Conservation (phyloP, 441 rosid genomes). For the Eugenia klotzschiana region DNA sequence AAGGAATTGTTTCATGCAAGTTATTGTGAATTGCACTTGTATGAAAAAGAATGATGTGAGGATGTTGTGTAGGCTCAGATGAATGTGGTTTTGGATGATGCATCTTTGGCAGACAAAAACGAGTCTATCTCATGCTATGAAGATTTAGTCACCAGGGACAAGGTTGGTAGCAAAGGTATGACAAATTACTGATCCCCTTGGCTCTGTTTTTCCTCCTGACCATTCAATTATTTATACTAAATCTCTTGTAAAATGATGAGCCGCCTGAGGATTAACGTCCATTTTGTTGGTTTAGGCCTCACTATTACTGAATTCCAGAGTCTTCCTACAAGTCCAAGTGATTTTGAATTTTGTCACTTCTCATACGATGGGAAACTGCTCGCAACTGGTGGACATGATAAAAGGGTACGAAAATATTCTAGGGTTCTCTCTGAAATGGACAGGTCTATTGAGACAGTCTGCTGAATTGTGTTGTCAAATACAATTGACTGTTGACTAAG, state of each 20-base stretch:
- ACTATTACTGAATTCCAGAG: slow-evolving; percentile 52
- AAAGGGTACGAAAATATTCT: slow-evolving; percentile 37
- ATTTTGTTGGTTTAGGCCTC: slow-evolving; percentile 37
- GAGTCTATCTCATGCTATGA: slow-evolving; percentile 73
- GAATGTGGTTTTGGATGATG: slow-evolving; percentile 76
- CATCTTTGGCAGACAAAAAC: slow-evolving; percentile 65
- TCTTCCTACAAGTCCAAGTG: slow-evolving; percentile 44
- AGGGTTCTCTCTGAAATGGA: neutral
- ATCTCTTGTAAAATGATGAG: neutral
- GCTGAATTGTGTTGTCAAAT: neutral
- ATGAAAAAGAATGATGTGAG: slow-evolving; percentile 6
- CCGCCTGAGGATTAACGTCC: neutral
- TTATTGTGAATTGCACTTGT: neutral
- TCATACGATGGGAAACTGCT: slow-evolving; percentile 86
- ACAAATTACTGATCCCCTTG: neutral
- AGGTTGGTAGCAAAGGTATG: slow-evolving; percentile 50
- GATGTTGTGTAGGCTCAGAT: slow-evolving; percentile 78
- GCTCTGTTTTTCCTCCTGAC: neutral
- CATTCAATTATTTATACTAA: neutral
- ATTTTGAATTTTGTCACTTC: slow-evolving; percentile 78
- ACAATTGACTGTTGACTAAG: neutral
- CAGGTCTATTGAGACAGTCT: neutral
- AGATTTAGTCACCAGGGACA: slow-evolving; percentile 51
- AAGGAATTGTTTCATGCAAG: neutral
- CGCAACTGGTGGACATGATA: slow-evolving; percentile 86